These are phyloP conservation scores for Lactarius sanguifluus DNA, from an alignment of 768 basidiomycete species.

Conservation along the genomic window DNA sequence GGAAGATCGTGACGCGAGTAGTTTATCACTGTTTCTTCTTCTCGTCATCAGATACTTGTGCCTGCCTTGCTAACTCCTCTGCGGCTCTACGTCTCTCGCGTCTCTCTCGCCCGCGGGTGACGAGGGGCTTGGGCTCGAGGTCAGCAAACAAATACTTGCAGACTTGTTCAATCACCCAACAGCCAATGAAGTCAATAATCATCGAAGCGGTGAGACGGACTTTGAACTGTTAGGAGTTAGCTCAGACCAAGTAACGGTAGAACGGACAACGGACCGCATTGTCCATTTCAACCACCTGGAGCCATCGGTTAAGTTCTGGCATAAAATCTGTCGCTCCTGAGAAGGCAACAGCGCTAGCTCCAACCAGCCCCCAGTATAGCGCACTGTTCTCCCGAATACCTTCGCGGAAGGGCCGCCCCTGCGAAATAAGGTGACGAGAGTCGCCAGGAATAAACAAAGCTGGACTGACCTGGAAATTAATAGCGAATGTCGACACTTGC, in stretches of 20 bases:
- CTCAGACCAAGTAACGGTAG: neutral
- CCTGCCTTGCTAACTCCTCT: slow-evolving; percentile 38
- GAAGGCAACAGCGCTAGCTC: slow-evolving; percentile 88
- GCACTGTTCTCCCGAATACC: slow-evolving; percentile 94
- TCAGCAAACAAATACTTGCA: slow-evolving; percentile 90
- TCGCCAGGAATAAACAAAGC: neutral
- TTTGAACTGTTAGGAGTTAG: slow-evolving; percentile 66
- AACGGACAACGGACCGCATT: slow-evolving; percentile 50
- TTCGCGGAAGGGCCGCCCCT: slow-evolving; percentile 97
- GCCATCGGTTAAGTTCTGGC: slow-evolving; percentile 94
- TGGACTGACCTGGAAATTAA: slow-evolving; percentile 84
- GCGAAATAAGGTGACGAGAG: slow-evolving; percentile 13
- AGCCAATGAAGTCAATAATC: slow-evolving; percentile 86
- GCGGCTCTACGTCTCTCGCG: slow-evolving; percentile 58
- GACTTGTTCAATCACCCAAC: slow-evolving; percentile 75
- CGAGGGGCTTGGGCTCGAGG: slow-evolving; percentile 79
- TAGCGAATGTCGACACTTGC: slow-evolving; percentile 97
- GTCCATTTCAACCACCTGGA: slow-evolving; percentile 94
- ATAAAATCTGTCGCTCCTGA: slow-evolving; percentile 91
- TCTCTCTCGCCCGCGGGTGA: slow-evolving; percentile 81
- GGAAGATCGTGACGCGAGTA: slow-evolving; percentile 18
- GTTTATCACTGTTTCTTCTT: slow-evolving; percentile 40
- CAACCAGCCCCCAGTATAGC: slow-evolving; percentile 90
- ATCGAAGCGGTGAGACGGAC: slow-evolving; percentile 73
- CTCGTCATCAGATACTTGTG: slow-evolving; percentile 26